Percentiles rank a stretch among this genome's conserved stretches.
Conservation (phyloP, 768 basidiomycete species). For the Leucocoprinus birnbaumii region DNA sequence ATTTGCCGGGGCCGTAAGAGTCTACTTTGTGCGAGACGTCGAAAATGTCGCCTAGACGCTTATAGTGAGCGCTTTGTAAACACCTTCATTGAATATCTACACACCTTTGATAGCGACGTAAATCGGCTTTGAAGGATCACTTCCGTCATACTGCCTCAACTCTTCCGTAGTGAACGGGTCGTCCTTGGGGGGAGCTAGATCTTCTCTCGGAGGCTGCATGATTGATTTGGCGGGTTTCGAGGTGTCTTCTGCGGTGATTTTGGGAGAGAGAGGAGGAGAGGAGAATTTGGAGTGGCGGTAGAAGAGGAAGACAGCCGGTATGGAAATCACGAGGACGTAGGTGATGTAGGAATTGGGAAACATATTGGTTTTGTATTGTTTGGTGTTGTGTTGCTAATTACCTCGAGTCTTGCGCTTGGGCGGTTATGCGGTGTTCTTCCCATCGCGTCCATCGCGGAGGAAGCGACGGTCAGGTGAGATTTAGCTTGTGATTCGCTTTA, state of each 20-base stretch:
- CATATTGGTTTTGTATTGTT: no score
- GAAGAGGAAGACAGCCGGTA: no score
- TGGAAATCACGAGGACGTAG: no score
- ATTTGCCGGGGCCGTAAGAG: conserved; percentile 81
- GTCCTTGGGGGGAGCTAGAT: conserved; percentile 70
- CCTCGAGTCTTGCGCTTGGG: no score
- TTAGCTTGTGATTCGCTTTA: no score
- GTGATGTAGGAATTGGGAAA: no score
- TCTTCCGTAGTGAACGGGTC: conserved; percentile 73
- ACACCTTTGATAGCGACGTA: conserved; percentile 89
- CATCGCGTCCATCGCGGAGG: no score
- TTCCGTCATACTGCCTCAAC: conserved; percentile 72
- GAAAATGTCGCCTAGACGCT: conserved; percentile 70
- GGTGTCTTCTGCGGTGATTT: conserved; percentile 22
- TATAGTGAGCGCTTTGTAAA: not conserved
- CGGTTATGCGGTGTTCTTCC: no score
- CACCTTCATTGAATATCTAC: not conserved
- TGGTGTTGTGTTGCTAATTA: no score
- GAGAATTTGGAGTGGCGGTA: conserved; percentile 15
- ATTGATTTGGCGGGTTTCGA: conserved; percentile 57
- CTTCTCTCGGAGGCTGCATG: conserved; percentile 63
- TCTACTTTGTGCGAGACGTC: conserved; percentile 85
- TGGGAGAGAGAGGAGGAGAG: conserved; percentile 5
- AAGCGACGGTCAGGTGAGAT: no score
- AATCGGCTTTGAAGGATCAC: conserved; percentile 63